These are phyloP conservation scores for Acacia melanoxylon DNA, from an alignment of 306 rosid species.

Conservation along the genomic window DNA sequence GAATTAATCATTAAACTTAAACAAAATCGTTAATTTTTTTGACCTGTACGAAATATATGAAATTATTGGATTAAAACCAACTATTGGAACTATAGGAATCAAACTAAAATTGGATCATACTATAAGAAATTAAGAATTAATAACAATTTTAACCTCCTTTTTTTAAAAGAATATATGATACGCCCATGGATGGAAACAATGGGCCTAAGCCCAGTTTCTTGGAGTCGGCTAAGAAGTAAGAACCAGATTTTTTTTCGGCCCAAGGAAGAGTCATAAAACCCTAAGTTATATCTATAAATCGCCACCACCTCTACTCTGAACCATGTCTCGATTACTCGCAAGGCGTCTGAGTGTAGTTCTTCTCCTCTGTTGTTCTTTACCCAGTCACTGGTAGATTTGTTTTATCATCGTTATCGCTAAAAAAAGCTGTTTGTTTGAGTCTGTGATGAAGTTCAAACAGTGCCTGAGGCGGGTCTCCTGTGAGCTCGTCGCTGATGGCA, in stretches of 20 bases:
- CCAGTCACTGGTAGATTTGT: not conserved
- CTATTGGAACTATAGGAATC: too few relatives aligned
- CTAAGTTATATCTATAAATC: constrained; percentile 38
- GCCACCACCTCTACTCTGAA: not conserved
- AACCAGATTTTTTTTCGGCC: not conserved
- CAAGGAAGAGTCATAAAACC: constrained; percentile 24
- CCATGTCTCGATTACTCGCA: not conserved
- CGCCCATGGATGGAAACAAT: not conserved
- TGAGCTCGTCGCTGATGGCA: constrained; percentile 63
- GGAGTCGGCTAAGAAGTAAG: not conserved
- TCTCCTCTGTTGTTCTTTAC: not conserved
- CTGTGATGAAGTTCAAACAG: constrained; percentile 61
- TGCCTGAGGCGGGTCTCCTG: constrained; percentile 54
- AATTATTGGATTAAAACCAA: too few relatives aligned
- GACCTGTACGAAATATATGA: too few relatives aligned
- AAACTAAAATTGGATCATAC: too few relatives aligned
- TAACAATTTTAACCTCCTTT: too few relatives aligned
- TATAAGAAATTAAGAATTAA: too few relatives aligned
- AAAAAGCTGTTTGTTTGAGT: not conserved
- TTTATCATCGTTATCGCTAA: too few relatives aligned
- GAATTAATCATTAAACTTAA: too few relatives aligned
- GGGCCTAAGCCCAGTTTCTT: constrained; percentile 15
- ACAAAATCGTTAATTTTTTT: too few relatives aligned
- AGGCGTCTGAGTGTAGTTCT: not conserved
- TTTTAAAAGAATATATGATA: not conserved